These are phyloP conservation scores for Cyberlindnera xishuangbannaensis DNA, from an alignment of 805 yeast genomes.

Conservation along the genomic window DNA sequence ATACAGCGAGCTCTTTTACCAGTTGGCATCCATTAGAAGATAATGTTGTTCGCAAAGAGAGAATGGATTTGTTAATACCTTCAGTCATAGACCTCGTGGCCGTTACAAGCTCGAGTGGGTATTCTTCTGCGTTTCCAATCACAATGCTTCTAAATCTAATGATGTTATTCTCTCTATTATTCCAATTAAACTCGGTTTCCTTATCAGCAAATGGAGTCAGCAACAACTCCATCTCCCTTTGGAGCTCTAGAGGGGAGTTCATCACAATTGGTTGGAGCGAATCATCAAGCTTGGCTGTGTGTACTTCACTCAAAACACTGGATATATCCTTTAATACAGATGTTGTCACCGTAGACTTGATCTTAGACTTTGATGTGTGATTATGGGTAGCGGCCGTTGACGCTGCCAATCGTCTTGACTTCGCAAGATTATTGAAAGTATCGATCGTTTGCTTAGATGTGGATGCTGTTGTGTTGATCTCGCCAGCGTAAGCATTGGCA, in stretches of 20 bases:
- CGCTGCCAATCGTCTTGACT: slow-evolving; percentile 5
- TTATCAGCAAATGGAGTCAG: slow-evolving; percentile 51
- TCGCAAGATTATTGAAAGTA: slow-evolving; percentile 20
- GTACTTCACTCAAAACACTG: slow-evolving; percentile 13
- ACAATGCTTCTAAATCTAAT: slow-evolving; percentile 51
- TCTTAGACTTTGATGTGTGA: no score
- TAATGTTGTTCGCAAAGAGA: slow-evolving; percentile 80
- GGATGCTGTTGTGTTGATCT: slow-evolving; percentile 2
- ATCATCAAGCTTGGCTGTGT: slow-evolving; percentile 19
- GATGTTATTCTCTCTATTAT: slow-evolving; percentile 56
- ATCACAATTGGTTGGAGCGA: slow-evolving; percentile 10
- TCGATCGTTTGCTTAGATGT: slow-evolving; percentile 20
- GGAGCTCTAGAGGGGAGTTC: slow-evolving; percentile 17
- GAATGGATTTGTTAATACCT: slow-evolving; percentile 57
- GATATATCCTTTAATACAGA: slow-evolving; percentile 10
- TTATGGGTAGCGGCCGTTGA: no score
- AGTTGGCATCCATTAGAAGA: slow-evolving; percentile 71
- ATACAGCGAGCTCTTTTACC: slow-evolving; percentile 52
- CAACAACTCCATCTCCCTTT: slow-evolving; percentile 24
- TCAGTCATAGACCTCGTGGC: slow-evolving; percentile 39
- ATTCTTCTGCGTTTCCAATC: slow-evolving; percentile 48
- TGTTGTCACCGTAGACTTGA: slow-evolving; percentile 1
- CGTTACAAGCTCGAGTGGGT: slow-evolving; percentile 32
- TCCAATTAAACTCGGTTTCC: slow-evolving; percentile 91
- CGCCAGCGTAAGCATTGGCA: slow-evolving; percentile 18